A percentile compares a stretch with the other conserved stretches of the same genome.
phyloP scores from a whole-genome alignment of 2,329 filamentous ascomycete species.

The Aspergillus sp. region DNA sequence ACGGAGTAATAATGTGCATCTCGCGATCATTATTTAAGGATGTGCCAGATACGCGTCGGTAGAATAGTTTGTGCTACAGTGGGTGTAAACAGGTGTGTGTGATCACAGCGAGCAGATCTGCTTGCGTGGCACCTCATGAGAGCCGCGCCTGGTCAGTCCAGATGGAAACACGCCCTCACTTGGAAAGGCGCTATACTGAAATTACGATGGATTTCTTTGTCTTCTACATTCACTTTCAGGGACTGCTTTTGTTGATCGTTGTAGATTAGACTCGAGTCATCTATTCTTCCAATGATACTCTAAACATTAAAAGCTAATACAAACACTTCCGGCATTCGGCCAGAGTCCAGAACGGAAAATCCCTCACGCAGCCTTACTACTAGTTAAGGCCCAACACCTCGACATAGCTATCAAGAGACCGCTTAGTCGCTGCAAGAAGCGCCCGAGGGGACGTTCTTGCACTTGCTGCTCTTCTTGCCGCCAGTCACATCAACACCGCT shows the following conservation, averaged over 20 bases:
- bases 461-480: slow-evolving; percentile 49
- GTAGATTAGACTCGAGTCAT: not conserved
- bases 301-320: not conserved
- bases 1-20: no score
- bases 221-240: no score
- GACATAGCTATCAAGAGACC: not conserved
- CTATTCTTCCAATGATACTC: not conserved
- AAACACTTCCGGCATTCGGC: not conserved
- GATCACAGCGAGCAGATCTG: no score
- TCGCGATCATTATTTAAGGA: no score
- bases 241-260: no score
- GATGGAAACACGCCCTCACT: not conserved
- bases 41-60: no score
- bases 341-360: not conserved
- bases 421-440: slow-evolving; percentile 28
- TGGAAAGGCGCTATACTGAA: not conserved
- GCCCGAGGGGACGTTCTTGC: slow-evolving; percentile 43
- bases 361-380: not conserved
- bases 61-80: no score
- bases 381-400: not conserved
- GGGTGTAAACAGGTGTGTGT: no score
- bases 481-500: slow-evolving; percentile 53
- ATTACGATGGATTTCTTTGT: no score
- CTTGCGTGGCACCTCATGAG: not conserved
- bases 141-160: not conserved